These are phyloP conservation scores for Phytophthora chlamydospora DNA, from an alignment of 352 stramenopile species.

Conservation along the genomic window DNA sequence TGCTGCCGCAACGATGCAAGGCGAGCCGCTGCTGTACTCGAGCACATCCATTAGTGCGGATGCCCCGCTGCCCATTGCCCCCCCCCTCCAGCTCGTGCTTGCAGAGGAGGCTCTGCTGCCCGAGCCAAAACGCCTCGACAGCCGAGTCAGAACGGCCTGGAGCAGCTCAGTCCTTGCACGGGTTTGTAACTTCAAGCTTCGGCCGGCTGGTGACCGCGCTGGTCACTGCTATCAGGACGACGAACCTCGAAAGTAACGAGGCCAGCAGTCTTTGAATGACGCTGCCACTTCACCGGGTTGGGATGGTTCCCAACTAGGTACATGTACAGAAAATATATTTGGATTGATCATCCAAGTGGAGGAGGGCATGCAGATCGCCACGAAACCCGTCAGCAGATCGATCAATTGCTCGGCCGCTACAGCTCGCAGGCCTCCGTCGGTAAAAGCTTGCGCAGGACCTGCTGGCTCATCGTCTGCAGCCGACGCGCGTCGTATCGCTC, in stretches of 20 bases:
- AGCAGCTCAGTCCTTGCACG: conserved; percentile 12
- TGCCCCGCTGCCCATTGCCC: background rate
- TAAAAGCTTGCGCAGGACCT: conserved; percentile 35
- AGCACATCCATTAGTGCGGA: too few relatives aligned
- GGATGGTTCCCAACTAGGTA: too few relatives aligned
- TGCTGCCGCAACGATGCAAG: conserved; percentile 9
- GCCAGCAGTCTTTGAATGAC: too few relatives aligned
- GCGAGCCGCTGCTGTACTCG: background rate
- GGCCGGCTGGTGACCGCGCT: background rate
- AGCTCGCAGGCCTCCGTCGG: conserved; percentile 13
- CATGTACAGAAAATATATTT: too few relatives aligned
- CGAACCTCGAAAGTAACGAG: too few relatives aligned
- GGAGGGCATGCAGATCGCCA: too few relatives aligned
- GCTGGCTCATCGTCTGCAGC: conserved; percentile 53
- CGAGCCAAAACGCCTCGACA: background rate
- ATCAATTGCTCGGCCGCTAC: background rate
- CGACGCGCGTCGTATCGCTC: conserved; percentile 61
- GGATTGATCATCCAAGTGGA: too few relatives aligned
- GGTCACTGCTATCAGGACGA: background rate
- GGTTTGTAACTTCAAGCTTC: conserved; percentile 24
- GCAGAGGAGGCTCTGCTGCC: background rate
- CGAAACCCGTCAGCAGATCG: too few relatives aligned
- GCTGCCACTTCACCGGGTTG: too few relatives aligned
- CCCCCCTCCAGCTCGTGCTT: background rate
- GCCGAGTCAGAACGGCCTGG: background rate